Conservation (phyloP, 352 stramenopile genomes). For the Discostella stelligera region DNA sequence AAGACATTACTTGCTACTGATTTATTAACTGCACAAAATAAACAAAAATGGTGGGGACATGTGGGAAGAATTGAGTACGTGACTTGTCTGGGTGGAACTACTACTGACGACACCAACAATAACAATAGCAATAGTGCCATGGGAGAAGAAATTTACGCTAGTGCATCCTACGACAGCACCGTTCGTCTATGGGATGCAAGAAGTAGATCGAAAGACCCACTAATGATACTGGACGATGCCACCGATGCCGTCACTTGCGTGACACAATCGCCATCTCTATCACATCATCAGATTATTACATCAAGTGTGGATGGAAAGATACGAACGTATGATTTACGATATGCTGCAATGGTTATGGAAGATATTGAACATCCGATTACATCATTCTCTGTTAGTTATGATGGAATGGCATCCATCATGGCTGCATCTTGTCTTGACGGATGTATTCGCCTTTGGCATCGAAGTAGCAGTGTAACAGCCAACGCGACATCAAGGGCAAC, state of each 20-base stretch:
- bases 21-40: slow-evolving; percentile 62
- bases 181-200: slow-evolving; percentile 73
- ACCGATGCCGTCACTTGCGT: slow-evolving; percentile 74
- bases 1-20: slow-evolving; percentile 69
- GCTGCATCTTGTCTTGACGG: slow-evolving; percentile 71
- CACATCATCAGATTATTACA: slow-evolving; percentile 28
- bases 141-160: slow-evolving; percentile 56
- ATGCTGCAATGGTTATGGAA: slow-evolving; percentile 51
- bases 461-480: slow-evolving; percentile 22
- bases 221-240: slow-evolving; percentile 72
- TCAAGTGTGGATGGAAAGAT: slow-evolving; percentile 47
- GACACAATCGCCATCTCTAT: slow-evolving; percentile 24
- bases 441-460: slow-evolving; percentile 64
- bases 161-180: slow-evolving; percentile 71
- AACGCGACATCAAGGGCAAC: slow-evolving; percentile 39
- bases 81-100: slow-evolving; percentile 21
- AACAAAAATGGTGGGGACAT: slow-evolving; percentile 64
- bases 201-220: slow-evolving; percentile 47
- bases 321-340: slow-evolving; percentile 74
- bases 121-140: slow-evolving; percentile 28
- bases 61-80: slow-evolving; percentile 57
- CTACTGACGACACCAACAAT: slow-evolving; percentile 1
- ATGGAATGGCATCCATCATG: slow-evolving; percentile 46
- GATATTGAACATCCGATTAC: slow-evolving; percentile 61
- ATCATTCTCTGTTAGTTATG: slow-evolving; percentile 54